Conservation (phyloP, 2,329 filamentous ascomycete species). For the Mollisiaceae sp. region DNA sequence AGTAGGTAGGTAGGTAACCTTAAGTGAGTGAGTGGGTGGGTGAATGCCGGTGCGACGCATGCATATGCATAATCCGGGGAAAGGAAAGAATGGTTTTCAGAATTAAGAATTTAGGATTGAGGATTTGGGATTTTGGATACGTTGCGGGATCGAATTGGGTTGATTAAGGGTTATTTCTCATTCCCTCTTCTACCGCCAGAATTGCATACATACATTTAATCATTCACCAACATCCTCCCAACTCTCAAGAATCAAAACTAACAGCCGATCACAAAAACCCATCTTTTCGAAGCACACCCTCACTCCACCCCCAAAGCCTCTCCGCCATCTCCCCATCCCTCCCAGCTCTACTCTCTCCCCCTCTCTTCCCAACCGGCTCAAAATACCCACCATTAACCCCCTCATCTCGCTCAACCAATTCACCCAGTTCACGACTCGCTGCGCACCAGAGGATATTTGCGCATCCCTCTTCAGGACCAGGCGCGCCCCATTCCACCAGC, state of each 20-base stretch:
- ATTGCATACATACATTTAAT: no score
- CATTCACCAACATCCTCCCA: no score
- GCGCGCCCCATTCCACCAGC: slow-evolving; percentile 12
- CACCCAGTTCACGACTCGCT: not conserved
- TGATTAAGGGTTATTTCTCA: no score
- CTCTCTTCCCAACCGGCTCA: not conserved
- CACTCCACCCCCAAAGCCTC: slow-evolving; percentile 17
- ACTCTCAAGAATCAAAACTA: not conserved
- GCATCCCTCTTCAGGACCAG: slow-evolving; percentile 11
- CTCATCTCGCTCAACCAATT: not conserved
- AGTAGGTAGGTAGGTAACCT: no score
- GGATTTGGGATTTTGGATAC: no score
- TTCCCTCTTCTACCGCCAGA: no score
- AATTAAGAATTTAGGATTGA: no score
- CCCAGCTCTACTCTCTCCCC: not conserved
- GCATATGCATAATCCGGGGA: no score
- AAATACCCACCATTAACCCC: not conserved
- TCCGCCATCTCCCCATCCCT: slow-evolving; percentile 14
- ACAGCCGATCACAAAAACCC: not conserved
- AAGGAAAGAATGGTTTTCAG: no score
- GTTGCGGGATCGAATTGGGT: no score
- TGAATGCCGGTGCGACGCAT: no score
- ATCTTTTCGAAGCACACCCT: not conserved
- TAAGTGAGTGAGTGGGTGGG: no score
- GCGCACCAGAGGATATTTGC: slow-evolving; percentile 11